phyloP scores from a whole-genome alignment of 345 rosid genomes.

The Brassica rapa region DNA sequence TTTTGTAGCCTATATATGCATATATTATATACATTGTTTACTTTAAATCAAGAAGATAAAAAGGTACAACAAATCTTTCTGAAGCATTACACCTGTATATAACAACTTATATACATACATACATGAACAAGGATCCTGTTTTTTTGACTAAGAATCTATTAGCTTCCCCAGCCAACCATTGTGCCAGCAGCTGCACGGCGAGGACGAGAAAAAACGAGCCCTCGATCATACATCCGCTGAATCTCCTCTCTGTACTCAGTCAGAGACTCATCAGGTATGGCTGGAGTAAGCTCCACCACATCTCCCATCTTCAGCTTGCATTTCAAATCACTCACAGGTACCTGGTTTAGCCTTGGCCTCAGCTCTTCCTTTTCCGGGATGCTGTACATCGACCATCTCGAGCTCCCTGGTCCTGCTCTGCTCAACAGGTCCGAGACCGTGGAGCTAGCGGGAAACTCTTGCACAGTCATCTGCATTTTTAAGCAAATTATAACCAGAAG shows the following conservation, averaged over 20 bases:
- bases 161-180: slow-evolving; percentile 44
- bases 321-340: slow-evolving; percentile 62
- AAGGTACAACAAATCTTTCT: slow-evolving; percentile 3
- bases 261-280: slow-evolving; percentile 77
- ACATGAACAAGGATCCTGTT: not conserved
- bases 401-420: slow-evolving; percentile 66
- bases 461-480: slow-evolving; percentile 82
- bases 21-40: slow-evolving; percentile 6
- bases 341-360: slow-evolving; percentile 80
- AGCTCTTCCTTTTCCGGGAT: slow-evolving; percentile 79
- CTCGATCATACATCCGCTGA: slow-evolving; percentile 88
- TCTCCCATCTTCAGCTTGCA: slow-evolving; percentile 93
- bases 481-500: not conserved
- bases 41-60: not conserved
- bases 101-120: not conserved
- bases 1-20: not conserved
- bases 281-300: slow-evolving; percentile 88
- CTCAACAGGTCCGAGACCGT: slow-evolving; percentile 73
- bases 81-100: not conserved
- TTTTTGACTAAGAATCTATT: slow-evolving; percentile 6
- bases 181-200: slow-evolving; percentile 32
- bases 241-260: slow-evolving; percentile 88
- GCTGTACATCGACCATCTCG: slow-evolving; percentile 66
- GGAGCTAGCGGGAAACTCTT: slow-evolving; percentile 75
- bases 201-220: slow-evolving; percentile 41